These are phyloP conservation scores for Aleurites moluccanus DNA, from an alignment of 441 rosid species.

Conservation along the genomic window DNA sequence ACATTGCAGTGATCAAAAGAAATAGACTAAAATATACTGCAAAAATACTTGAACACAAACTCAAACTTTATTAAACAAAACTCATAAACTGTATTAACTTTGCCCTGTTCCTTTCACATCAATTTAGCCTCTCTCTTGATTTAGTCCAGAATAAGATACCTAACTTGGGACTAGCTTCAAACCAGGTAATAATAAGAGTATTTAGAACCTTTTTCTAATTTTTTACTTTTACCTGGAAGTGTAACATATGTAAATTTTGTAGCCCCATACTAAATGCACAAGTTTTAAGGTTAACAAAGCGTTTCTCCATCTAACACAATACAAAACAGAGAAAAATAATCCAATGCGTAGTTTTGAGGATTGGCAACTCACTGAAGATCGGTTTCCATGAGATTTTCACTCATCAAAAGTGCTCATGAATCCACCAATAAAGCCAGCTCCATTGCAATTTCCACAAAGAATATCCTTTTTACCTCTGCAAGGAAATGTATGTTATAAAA, in stretches of 20 bases:
- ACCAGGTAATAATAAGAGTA: background rate
- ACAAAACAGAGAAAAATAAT: background rate
- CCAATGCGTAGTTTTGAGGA: background rate
- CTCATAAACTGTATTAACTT: no score
- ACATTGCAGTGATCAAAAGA: no score
- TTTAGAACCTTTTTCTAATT: background rate
- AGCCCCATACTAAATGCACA: background rate
- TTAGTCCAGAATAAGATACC: no score
- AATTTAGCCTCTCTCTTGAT: no score
- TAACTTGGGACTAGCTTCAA: background rate
- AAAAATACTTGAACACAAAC: no score
- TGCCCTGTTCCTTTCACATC: no score
- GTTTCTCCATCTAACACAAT: background rate
- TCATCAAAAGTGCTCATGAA: conserved; percentile 82
- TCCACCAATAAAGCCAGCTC: conserved; percentile 95
- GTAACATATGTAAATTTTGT: background rate
- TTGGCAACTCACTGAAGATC: background rate
- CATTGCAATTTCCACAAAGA: conserved; percentile 81
- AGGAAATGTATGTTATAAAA: background rate
- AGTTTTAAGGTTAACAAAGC: conserved; percentile 7
- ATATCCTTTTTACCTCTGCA: conserved; percentile 82
- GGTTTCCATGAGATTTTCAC: conserved; percentile 12
- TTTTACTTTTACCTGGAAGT: background rate
- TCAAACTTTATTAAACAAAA: no score
- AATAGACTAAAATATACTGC: no score